Evolutionary conservation across 495 filamentous ascomycete genomes (phyloP).

Genomic region (Penicillium cataractarum): DNA sequence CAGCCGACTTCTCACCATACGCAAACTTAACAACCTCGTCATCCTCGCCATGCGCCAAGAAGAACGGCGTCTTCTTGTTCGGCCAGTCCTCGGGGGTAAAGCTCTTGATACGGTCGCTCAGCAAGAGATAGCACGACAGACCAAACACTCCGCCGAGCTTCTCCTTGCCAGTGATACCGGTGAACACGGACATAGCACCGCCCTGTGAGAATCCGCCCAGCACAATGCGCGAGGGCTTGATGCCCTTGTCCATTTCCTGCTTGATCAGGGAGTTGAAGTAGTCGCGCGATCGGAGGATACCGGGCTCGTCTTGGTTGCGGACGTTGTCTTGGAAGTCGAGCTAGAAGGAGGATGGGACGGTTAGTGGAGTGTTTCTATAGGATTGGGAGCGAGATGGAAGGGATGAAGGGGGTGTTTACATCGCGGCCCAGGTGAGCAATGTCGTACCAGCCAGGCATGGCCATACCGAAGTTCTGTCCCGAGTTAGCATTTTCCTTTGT

Average conservation of each 20-base stretch:
- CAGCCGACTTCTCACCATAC: conserved; percentile 68
- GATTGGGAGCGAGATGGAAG: neutral
- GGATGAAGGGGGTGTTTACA: conserved; percentile 30
- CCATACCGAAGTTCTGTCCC: conserved; percentile 73
- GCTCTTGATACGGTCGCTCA: conserved; percentile 70
- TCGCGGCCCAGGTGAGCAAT: conserved; percentile 64
- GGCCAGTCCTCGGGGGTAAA: conserved; percentile 63
- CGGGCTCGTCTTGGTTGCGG: conserved; percentile 72
- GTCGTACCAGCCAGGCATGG: conserved; percentile 93
- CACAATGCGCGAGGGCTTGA: conserved; percentile 80
- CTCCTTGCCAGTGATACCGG: conserved; percentile 70
- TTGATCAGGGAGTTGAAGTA: conserved; percentile 83
- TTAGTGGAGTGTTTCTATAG: neutral
- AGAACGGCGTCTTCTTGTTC: conserved; percentile 82
- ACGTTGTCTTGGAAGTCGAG: conserved; percentile 53
- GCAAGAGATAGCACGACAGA: conserved; percentile 78
- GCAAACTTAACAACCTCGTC: conserved; percentile 71
- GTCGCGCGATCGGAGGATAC: conserved; percentile 71
- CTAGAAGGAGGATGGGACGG: conserved; percentile 17
- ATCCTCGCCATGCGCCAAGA: conserved; percentile 79
- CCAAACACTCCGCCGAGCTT: conserved; percentile 88
- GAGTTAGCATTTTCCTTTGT: neutral
- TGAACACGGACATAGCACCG: conserved; percentile 62
- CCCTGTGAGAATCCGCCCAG: conserved; percentile 72
- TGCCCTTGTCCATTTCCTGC: conserved; percentile 79